A percentile compares a stretch with the other conserved stretches of the same genome.
These are phyloP conservation scores for Fusarium sp. DNA, from an alignment of 2,329 filamentous ascomycete species.

Conservation along the genomic window DNA sequence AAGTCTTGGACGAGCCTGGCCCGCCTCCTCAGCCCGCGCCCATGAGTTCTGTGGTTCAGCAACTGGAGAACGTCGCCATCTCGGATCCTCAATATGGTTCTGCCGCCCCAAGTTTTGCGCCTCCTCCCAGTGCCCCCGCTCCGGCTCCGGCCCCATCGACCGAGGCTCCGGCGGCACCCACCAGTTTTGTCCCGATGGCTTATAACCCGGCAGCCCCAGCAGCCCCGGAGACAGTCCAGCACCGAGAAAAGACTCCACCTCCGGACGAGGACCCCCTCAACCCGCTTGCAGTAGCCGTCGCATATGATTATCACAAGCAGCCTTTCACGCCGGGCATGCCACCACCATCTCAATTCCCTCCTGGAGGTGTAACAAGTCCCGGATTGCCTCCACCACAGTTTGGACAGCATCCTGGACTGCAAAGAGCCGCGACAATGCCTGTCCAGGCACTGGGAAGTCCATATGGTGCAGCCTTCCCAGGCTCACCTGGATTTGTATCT, in stretches of 20 bases:
- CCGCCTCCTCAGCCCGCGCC: slow-evolving; percentile 60
- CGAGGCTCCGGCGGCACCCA: slow-evolving; percentile 39
- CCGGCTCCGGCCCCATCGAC: slow-evolving; percentile 25
- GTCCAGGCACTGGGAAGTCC: slow-evolving; percentile 57
- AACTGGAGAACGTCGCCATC: slow-evolving; percentile 78
- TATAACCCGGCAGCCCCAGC: slow-evolving; percentile 85
- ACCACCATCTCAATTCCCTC: slow-evolving; percentile 59
- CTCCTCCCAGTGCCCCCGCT: slow-evolving; percentile 40
- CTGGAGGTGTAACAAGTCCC: slow-evolving; percentile 58
- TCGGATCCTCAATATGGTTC: slow-evolving; percentile 64
- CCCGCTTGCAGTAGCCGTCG: slow-evolving; percentile 68
- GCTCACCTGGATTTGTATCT: slow-evolving; percentile 58
- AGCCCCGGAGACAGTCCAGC: slow-evolving; percentile 76
- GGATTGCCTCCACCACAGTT: slow-evolving; percentile 58
- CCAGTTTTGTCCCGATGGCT: slow-evolving; percentile 71
- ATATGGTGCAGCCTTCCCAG: slow-evolving; percentile 60
- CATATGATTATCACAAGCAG: slow-evolving; percentile 65
- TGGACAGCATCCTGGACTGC: slow-evolving; percentile 59
- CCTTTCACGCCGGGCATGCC: slow-evolving; percentile 66
- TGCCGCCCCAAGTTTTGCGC: slow-evolving; percentile 38
- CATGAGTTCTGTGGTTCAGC: slow-evolving; percentile 78
- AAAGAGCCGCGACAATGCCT: slow-evolving; percentile 64
- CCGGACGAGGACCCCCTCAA: slow-evolving; percentile 72
- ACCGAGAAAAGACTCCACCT: slow-evolving; percentile 84
- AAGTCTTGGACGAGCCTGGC: slow-evolving; percentile 73